phyloP scores from a whole-genome alignment of 179 eudicot genomes.

The Silene vulgaris region DNA sequence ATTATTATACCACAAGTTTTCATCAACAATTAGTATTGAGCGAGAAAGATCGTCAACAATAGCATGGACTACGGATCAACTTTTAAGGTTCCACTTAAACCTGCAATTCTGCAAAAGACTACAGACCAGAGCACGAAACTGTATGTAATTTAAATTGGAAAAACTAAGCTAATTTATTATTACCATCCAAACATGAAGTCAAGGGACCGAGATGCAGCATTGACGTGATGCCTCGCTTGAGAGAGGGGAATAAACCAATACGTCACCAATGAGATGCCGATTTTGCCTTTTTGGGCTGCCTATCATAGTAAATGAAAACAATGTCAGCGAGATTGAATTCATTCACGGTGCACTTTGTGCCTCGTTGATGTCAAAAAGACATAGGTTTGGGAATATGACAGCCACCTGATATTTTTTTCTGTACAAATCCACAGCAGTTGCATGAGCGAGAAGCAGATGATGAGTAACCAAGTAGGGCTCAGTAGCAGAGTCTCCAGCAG shows the following conservation, averaged over 20 bases:
- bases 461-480: conserved; percentile 36
- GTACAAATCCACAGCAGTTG: conserved; percentile 24
- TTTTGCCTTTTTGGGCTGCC: conserved; percentile 34
- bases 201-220: conserved; percentile 33
- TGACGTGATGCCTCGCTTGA: conserved; percentile 5
- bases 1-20: background rate
- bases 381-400: background rate
- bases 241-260: conserved; percentile 35
- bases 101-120: no score
- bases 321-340: background rate
- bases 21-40: no score
- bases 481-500: conserved; percentile 26
- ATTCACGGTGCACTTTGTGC: background rate
- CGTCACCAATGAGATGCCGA: conserved; percentile 30
- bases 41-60: no score
- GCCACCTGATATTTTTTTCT: conserved; percentile 28
- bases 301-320: background rate
- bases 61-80: background rate
- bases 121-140: no score
- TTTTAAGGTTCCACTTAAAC: background rate
- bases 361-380: background rate
- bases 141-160: background rate
- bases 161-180: background rate
- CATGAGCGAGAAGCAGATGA: conserved; percentile 34
- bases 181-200: conserved; percentile 44